These are phyloP conservation scores for Candida pseudoglaebosa DNA, from an alignment of 805 yeast species.

Conservation along the genomic window DNA sequence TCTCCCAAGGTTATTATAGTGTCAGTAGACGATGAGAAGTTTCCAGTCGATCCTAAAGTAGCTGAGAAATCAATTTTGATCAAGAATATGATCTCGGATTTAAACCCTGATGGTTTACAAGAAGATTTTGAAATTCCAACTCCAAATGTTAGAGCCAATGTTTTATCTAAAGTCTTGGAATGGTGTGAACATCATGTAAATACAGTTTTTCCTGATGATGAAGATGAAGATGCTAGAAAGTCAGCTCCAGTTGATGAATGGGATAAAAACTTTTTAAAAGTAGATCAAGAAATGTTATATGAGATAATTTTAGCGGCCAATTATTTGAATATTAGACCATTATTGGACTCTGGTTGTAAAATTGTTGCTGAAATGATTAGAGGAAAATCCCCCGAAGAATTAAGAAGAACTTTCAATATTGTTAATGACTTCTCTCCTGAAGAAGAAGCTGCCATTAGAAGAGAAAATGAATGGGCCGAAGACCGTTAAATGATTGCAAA, in stretches of 20 bases:
- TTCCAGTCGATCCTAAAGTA: slow-evolving; percentile 72
- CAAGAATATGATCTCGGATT: slow-evolving; percentile 82
- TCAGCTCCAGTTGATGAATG: slow-evolving; percentile 92
- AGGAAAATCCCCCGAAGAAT: slow-evolving; percentile 76
- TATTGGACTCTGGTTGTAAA: slow-evolving; percentile 75
- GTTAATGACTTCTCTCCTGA: slow-evolving; percentile 83
- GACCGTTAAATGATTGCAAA: slow-evolving; percentile 47
- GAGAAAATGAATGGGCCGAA: slow-evolving; percentile 91
- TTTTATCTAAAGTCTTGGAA: slow-evolving; percentile 84
- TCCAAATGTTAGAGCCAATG: slow-evolving; percentile 85
- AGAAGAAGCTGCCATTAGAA: slow-evolving; percentile 81
- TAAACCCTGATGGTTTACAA: slow-evolving; percentile 54
- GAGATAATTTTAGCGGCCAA: slow-evolving; percentile 81
- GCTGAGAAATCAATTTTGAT: slow-evolving; percentile 84
- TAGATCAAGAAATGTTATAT: slow-evolving; percentile 86
- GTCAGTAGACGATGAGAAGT: slow-evolving; percentile 78
- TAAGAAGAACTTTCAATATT: slow-evolving; percentile 74
- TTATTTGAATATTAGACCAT: slow-evolving; percentile 69
- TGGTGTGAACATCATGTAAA: slow-evolving; percentile 96
- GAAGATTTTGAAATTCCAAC: slow-evolving; percentile 80
- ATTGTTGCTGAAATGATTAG: slow-evolving; percentile 82
- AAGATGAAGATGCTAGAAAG: slow-evolving; percentile 79
- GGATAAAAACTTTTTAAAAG: slow-evolving; percentile 92
- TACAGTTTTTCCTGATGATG: slow-evolving; percentile 67
- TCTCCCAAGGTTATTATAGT: slow-evolving; percentile 45